Evolutionary conservation across 768 basidiomycete species (phyloP).

Genomic region (Brasilioporus rufonigricans): DNA sequence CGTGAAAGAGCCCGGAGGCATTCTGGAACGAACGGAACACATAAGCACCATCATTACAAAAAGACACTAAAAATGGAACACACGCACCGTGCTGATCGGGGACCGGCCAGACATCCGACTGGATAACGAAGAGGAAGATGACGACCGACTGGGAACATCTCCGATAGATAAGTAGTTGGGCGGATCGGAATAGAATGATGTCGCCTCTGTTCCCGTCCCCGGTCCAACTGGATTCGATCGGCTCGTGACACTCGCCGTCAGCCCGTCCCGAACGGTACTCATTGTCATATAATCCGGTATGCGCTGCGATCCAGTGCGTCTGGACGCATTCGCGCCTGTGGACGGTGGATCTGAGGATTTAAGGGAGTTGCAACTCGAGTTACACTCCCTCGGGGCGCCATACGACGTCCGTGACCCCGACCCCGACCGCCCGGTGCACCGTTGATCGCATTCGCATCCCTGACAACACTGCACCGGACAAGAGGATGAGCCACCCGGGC

Average conservation of each 20-base stretch:
- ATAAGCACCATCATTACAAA: slow-evolving; percentile 6
- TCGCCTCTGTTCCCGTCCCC: slow-evolving; percentile 5
- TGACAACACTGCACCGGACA: slow-evolving; percentile 34
- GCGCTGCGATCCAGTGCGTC: slow-evolving; percentile 22
- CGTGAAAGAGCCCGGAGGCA: slow-evolving; percentile 23
- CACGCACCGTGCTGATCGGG: slow-evolving; percentile 28
- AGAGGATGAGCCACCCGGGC: slow-evolving; percentile 30
- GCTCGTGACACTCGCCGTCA: slow-evolving; percentile 23
- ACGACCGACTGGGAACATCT: slow-evolving; percentile 31
- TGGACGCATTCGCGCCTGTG: not conserved
- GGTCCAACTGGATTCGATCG: slow-evolving; percentile 14
- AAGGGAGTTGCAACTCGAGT: slow-evolving; percentile 9
- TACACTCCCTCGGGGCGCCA: slow-evolving; percentile 36
- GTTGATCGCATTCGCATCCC: slow-evolving; percentile 30
- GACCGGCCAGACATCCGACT: slow-evolving; percentile 33
- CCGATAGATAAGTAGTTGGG: slow-evolving; percentile 21
- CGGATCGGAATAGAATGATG: slow-evolving; percentile 23
- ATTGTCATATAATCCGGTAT: slow-evolving; percentile 34
- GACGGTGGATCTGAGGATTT: slow-evolving; percentile 14
- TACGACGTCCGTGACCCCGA: slow-evolving; percentile 23
- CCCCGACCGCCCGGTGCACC: slow-evolving; percentile 17
- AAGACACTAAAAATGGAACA: not conserved
- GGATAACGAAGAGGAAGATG: slow-evolving; percentile 32
- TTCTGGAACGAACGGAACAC: slow-evolving; percentile 15
- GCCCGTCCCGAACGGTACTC: slow-evolving; percentile 29